phyloP scores from a whole-genome alignment of 1,139 yeast species.

The Saccharomyces hybrid region DNA sequence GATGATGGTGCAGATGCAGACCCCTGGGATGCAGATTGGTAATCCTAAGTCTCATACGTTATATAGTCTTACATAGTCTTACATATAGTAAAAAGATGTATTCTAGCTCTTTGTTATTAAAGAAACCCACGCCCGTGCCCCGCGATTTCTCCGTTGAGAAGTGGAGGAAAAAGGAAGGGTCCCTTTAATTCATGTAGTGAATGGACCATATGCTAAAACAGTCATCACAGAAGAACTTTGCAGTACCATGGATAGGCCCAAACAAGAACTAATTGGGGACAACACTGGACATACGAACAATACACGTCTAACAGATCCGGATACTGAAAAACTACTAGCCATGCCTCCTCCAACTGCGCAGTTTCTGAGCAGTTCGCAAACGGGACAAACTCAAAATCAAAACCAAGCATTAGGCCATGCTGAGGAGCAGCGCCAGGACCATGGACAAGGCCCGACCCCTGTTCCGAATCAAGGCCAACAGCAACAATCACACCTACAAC shows the following conservation, averaged over 20 bases:
- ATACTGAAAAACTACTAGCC: conserved; percentile 7
- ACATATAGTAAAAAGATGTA: not conserved
- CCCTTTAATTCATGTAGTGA: not conserved
- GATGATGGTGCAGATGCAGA: not conserved
- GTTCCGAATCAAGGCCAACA: conserved; percentile 7
- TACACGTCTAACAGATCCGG: conserved; percentile 4
- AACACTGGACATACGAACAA: not conserved
- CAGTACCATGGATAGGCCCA: not conserved
- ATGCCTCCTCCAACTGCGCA: conserved; percentile 13
- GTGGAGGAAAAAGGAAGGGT: not conserved
- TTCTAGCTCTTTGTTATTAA: not conserved
- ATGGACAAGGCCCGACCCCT: conserved; percentile 1
- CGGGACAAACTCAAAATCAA: not conserved
- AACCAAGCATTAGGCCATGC: conserved; percentile 1
- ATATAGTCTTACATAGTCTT: not conserved
- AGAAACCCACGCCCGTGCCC: not conserved
- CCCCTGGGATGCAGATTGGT: not conserved
- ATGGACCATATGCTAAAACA: not conserved
- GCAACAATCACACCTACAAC: conserved; percentile 3
- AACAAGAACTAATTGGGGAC: not conserved
- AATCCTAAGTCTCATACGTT: not conserved
- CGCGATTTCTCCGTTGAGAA: not conserved
- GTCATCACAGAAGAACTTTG: not conserved
- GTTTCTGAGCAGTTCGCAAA: not conserved
- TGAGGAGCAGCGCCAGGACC: conserved; percentile 1